Evolutionary conservation across 768 basidiomycete genomes (phyloP).

Genomic region (Coprinopsis marcescibilis): DNA sequence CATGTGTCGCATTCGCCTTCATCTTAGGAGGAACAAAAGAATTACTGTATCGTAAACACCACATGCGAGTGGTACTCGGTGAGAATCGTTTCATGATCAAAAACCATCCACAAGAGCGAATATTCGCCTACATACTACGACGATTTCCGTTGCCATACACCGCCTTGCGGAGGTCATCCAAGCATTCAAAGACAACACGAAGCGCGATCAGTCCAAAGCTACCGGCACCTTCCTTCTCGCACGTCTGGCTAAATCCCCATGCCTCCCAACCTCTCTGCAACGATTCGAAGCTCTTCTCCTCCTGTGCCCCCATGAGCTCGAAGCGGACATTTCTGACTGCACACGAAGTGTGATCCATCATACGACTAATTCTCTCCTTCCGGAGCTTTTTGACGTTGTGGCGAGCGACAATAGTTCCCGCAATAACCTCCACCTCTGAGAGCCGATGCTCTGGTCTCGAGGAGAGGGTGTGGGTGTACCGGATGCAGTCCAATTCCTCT

Average conservation of each 20-base stretch:
- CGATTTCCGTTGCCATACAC: no score
- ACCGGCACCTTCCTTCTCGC: slow-evolving; percentile 40
- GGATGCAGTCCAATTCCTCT: slow-evolving; percentile 66
- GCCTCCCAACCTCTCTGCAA: slow-evolving; percentile 57
- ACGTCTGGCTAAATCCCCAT: slow-evolving; percentile 47
- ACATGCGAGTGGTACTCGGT: no score
- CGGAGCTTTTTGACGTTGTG: slow-evolving; percentile 59
- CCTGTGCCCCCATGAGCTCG: slow-evolving; percentile 19
- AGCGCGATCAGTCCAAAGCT: slow-evolving; percentile 69
- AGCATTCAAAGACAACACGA: slow-evolving; percentile 49
- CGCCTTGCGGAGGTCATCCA: slow-evolving; percentile 40
- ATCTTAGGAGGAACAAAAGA: no score
- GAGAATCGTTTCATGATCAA: no score
- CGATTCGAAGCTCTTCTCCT: slow-evolving; percentile 11
- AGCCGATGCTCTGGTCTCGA: slow-evolving; percentile 48
- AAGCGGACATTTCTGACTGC: slow-evolving; percentile 41
- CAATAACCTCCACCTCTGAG: slow-evolving; percentile 66
- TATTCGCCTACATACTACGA: no score
- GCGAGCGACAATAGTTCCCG: slow-evolving; percentile 68
- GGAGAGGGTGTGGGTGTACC: slow-evolving; percentile 60
- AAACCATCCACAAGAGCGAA: no score
- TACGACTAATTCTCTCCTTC: slow-evolving; percentile 51
- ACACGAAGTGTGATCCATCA: slow-evolving; percentile 50
- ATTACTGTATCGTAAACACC: no score
- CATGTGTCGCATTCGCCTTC: no score